Percentiles rank a stretch among this genome's conserved stretches.
These are phyloP conservation scores for Avena sativa DNA, from an alignment of 176 grass and related monocot species.

Conservation along the genomic window DNA sequence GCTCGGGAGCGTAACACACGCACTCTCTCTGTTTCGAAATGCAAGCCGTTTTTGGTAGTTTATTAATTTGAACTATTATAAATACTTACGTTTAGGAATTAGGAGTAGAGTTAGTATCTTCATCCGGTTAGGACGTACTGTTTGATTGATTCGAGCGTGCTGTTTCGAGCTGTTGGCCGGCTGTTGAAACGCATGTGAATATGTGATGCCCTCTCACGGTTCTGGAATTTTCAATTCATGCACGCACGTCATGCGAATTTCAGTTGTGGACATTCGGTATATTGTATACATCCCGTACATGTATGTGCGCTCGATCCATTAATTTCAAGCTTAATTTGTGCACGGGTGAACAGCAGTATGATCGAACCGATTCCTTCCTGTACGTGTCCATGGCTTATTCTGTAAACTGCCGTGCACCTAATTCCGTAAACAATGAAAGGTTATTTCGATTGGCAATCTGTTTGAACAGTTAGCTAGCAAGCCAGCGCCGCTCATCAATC, in stretches of 20 bases:
- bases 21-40: no score
- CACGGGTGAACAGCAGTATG: constrained; percentile 31
- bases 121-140: constrained; percentile 2
- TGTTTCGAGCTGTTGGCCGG: constrained; percentile 57
- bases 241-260: constrained; percentile 21
- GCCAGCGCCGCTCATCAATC: neutral
- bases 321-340: constrained; percentile 32
- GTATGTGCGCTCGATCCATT: neutral
- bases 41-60: no score
- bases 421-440: no score
- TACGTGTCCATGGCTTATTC: no score
- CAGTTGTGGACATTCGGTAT: neutral
- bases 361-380: neutral
- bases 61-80: no score
- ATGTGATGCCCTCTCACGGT: neutral
- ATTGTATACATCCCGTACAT: neutral
- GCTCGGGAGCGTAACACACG: no score
- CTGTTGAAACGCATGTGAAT: constrained; percentile 34
- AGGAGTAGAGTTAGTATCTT: neutral
- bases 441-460: no score
- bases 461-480: neutral
- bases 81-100: no score
- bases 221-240: constrained; percentile 36
- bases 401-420: no score
- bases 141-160: constrained; percentile 2